A percentile compares a stretch with the other conserved stretches of the same genome.
Conservation (phyloP, 345 rosid species). For the Salix suchowensis region DNA sequence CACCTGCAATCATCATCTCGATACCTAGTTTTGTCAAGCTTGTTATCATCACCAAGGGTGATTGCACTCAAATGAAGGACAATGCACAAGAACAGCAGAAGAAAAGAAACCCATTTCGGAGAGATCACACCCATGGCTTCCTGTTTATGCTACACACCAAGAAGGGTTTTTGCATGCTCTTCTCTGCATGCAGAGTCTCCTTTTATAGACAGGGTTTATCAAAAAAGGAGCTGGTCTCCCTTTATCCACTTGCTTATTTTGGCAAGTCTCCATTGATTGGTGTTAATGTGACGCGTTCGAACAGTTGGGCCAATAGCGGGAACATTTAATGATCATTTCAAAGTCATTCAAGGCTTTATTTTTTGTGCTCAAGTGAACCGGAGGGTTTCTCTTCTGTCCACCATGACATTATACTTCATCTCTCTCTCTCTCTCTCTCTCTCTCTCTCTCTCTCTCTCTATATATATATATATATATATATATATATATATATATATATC, state of each 20-base stretch:
- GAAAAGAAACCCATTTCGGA: slow-evolving; percentile 29
- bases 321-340: slow-evolving; percentile 20
- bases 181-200: neutral
- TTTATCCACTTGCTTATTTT: slow-evolving; percentile 1
- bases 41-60: slow-evolving; percentile 21
- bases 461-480: no score
- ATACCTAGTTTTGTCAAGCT: slow-evolving; percentile 18
- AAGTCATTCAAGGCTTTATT: neutral
- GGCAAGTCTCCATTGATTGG: slow-evolving; percentile 18
- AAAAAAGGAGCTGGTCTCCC: neutral
- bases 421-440: no score
- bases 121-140: slow-evolving; percentile 2
- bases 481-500: no score
- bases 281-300: slow-evolving; percentile 24
- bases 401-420: no score
- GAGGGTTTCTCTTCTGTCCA: no score
- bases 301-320: slow-evolving; percentile 36
- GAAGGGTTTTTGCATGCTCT: neutral
- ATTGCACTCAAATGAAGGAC: slow-evolving; percentile 26
- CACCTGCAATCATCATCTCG: slow-evolving; percentile 19
- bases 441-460: no score
- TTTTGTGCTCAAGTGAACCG: no score
- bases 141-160: neutral
- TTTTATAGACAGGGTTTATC: slow-evolving; percentile 3
- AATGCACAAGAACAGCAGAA: slow-evolving; percentile 20